Percentiles rank a stretch among this genome's conserved stretches.
phyloP scores from a whole-genome alignment of 305 asterid genomes.

The Fraxinus sp. region DNA sequence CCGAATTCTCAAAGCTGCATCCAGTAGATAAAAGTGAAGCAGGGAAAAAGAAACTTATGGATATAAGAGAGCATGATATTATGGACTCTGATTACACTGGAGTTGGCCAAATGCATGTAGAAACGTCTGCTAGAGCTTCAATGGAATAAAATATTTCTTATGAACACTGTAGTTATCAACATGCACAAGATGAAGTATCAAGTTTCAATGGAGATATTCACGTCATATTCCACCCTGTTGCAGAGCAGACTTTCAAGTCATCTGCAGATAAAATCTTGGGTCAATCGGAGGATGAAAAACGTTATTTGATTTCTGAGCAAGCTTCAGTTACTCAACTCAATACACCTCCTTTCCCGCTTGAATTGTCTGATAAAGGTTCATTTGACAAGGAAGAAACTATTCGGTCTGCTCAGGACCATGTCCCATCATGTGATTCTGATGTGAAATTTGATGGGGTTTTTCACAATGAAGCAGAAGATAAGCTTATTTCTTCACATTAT shows the following conservation, averaged over 20 bases:
- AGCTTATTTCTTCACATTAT: slow-evolving; percentile 34
- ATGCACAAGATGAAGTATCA: slow-evolving; percentile 19
- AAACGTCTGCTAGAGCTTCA: slow-evolving; percentile 30
- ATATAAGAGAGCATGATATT: slow-evolving; percentile 26
- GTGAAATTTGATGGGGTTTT: slow-evolving; percentile 30
- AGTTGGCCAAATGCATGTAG: slow-evolving; percentile 24
- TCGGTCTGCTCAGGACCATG: slow-evolving; percentile 18
- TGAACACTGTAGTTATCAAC: slow-evolving; percentile 25
- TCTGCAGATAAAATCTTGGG: slow-evolving; percentile 15
- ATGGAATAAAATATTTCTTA: slow-evolving; percentile 25
- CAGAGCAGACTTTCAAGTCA: slow-evolving; percentile 18
- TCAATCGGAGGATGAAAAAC: slow-evolving; percentile 23
- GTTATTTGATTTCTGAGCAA: slow-evolving; percentile 20
- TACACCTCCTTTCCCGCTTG: slow-evolving; percentile 32
- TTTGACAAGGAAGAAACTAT: slow-evolving; percentile 34
- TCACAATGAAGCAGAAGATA: slow-evolving; percentile 36
- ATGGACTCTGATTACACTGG: slow-evolving; percentile 23
- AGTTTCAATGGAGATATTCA: slow-evolving; percentile 19
- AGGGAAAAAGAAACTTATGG: slow-evolving; percentile 24
- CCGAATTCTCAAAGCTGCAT: slow-evolving; percentile 25
- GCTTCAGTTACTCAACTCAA: slow-evolving; percentile 24
- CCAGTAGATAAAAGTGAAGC: slow-evolving; percentile 34
- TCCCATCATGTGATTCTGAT: not conserved
- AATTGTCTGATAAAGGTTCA: slow-evolving; percentile 28
- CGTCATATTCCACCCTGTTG: slow-evolving; percentile 15